Base-by-base conservation (phyloP, 164 flowering plant genomes). In the Litsea cubeba region DNA sequence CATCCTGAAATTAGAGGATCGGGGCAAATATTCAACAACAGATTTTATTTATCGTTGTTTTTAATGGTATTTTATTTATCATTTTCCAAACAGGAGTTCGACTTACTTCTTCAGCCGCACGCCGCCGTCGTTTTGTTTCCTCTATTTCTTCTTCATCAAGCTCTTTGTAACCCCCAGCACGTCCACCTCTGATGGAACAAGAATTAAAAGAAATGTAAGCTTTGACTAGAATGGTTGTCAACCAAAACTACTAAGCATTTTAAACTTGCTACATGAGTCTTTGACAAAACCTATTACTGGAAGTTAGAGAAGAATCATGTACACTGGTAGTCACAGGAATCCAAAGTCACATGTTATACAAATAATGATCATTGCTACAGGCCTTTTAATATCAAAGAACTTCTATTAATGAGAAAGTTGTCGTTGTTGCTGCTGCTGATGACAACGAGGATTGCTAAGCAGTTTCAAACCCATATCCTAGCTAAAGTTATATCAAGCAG, bases 161-260 rank as follows among this genome's bases (percentile, higher is more conserved):
- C 81, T 95, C 99, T 78, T 95, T 95, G 83, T 95, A 95, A 73
- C 99, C 99, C 73, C 98, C 99, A 75, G 85, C 99, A 70, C 98
- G 91, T 40, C 99, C 99, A 49, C 98, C 99, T 83, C 99, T 95
- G 84, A 73, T 74, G 24, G 20, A 58, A 26, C 23, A 22, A 40
- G n/a, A 12, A 12, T 54, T 3, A 54, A 20, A 54, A 18, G 28
- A 40, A 40, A 40, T 40, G 12, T 22, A 22, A 58, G 65, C n/a
- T 35, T 20, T 22, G 12, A 30, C 23, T 30, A 11, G n/a, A 14
- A 69, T 54, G 58, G 14, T 1, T 54, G n/a, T 15, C 20, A 54
- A 54, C 20, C 60, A 54, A 20, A 54, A 54, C 17, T 20, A 54
- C n/a, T 54, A 20, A 20, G 17, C 60, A 54, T 54, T 20, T 12